Evolutionary conservation across 495 filamentous ascomycete genomes (phyloP), one percentile per base, ranked within the genome.

Genomic region (Penicillium fimorum): DNA sequence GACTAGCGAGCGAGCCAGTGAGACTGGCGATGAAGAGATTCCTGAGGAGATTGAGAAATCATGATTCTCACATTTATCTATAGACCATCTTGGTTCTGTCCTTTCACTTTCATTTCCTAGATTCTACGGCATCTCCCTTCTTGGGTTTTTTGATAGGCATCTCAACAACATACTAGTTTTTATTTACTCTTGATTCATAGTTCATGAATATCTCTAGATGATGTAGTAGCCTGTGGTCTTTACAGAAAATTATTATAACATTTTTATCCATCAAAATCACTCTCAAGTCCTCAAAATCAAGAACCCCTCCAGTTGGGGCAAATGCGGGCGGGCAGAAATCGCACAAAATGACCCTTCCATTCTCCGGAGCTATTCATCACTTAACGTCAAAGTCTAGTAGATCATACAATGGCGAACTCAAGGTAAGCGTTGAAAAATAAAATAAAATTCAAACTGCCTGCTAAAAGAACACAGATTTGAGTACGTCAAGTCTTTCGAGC

Each of bases 401-500:
- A 66, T 48, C 25, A 38, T 22, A 56, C 55, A 47, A 86, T 87
- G 84, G 84, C 85, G 30, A 87, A 87, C 63, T 87, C 85, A 56
- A 87, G 81, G 82, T 85, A 75, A 52, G 53, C 43, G n/a, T 27
- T 24, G 10, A 27, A 15, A 2, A 9, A 3, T 58, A 3, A 38
- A 9, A 17, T 15, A 3, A 5, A 18, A 18, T n/a, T 33, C 7
- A 60, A 42, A 10, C 18, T 37, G 25, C 29, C 59, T 11, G 17
- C 45, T 59, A 50, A 62, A 47, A 38, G 20, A 51, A 46, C 45
- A 41, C 78, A 87, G 91, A 68, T 98, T 87, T 69, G 94, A 96
- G 76, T 97, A 97, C 69, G 94, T 97, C 59, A 89, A 89, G 64
- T 69, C 77, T 32, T 97, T 96, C 64, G 94, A 98, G 79, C 88